phyloP scores from a whole-genome alignment of 305 asterid species.

The Vinca major region DNA sequence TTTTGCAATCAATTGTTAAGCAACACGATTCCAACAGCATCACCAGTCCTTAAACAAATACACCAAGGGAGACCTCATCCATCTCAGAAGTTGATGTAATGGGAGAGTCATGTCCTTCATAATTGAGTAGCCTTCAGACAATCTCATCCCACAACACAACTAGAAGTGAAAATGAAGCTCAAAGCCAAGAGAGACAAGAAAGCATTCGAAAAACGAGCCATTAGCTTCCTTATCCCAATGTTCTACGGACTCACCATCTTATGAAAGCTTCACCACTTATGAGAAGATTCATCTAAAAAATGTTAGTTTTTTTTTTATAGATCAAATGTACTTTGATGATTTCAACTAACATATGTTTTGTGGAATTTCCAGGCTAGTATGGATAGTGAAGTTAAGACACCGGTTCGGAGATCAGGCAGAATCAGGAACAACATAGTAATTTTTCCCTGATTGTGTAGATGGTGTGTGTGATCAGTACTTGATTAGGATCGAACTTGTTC shows the following conservation, averaged over 20 bases:
- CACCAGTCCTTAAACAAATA: conserved; percentile 9
- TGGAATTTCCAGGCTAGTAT: conserved; percentile 37
- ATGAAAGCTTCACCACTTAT: conserved; percentile 91
- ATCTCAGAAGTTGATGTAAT: conserved; percentile 28
- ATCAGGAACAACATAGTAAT: conserved; percentile 35
- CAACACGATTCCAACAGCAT: conserved; percentile 7
- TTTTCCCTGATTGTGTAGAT: conserved; percentile 16
- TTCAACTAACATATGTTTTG: not conserved
- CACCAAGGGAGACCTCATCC: conserved; percentile 18
- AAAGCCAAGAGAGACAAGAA: conserved; percentile 33
- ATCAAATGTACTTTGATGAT: not conserved
- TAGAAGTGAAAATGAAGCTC: conserved; percentile 29
- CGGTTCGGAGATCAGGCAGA: conserved; percentile 86
- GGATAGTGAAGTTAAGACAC: conserved; percentile 71
- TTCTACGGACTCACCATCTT: conserved; percentile 48
- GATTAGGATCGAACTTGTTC: too few relatives aligned
- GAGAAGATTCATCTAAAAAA: conserved; percentile 61
- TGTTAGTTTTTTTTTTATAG: conserved; percentile 33
- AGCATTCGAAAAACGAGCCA: conserved; percentile 41
- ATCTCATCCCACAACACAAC: conserved; percentile 24
- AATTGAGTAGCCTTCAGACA: conserved; percentile 58
- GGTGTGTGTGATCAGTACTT: too few relatives aligned
- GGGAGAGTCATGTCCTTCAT: conserved; percentile 46
- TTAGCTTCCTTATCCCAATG: conserved; percentile 45
- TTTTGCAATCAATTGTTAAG: conserved; percentile 12